These are phyloP conservation scores for Nicotiana knightiana DNA, from an alignment of 257 asterid species.

Conservation along the genomic window DNA sequence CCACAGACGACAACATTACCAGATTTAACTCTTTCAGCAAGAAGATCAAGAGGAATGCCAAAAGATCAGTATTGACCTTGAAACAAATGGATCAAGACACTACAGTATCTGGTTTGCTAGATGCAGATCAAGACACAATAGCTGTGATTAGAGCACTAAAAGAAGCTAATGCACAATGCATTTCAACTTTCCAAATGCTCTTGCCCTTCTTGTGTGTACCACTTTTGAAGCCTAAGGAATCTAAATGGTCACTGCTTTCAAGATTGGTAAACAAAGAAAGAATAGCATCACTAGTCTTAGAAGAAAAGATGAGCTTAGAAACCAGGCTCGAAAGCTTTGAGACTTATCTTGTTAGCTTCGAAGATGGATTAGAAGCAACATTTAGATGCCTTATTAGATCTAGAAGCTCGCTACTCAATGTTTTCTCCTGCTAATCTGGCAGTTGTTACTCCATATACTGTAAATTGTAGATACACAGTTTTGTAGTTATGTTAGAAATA, in stretches of 20 bases:
- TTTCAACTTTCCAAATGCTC: slow-evolving; percentile 20
- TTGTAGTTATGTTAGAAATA: neutral
- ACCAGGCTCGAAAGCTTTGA: slow-evolving; percentile 23
- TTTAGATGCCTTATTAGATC: neutral
- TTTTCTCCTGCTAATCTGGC: slow-evolving; percentile 8
- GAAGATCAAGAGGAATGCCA: slow-evolving; percentile 25
- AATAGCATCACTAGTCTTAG: slow-evolving; percentile 13
- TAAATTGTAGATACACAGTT: slow-evolving; percentile 5
- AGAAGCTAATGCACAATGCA: slow-evolving; percentile 22
- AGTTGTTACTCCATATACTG: neutral
- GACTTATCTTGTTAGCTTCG: neutral
- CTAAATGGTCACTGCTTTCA: slow-evolving; percentile 33
- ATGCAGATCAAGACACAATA: slow-evolving; percentile 24
- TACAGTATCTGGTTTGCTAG: slow-evolving; percentile 7
- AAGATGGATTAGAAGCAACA: neutral
- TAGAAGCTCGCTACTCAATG: slow-evolving; percentile 1
- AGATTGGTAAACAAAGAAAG: slow-evolving; percentile 22
- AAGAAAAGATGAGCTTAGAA: slow-evolving; percentile 3
- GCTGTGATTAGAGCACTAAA: slow-evolving; percentile 19
- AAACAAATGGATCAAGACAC: slow-evolving; percentile 22
- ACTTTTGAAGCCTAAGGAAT: slow-evolving; percentile 19
- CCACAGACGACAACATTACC: neutral
- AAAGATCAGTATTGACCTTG: slow-evolving; percentile 14
- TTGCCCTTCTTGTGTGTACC: slow-evolving; percentile 21
- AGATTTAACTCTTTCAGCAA: slow-evolving; percentile 10